Evolutionary conservation across 768 basidiomycete genomes (phyloP).

Genomic region (Macrolepiota dolichaula): DNA sequence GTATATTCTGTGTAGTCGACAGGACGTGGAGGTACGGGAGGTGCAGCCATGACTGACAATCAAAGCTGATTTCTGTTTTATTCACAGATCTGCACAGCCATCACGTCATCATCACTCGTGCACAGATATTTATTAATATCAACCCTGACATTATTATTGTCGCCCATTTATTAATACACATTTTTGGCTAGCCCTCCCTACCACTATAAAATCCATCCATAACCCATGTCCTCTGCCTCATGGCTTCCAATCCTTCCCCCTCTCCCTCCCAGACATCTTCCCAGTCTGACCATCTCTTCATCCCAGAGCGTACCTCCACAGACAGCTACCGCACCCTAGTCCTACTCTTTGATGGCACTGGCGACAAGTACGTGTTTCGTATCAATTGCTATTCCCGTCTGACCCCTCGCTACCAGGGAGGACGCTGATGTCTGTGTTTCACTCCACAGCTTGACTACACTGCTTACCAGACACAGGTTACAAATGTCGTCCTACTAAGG

Average conservation of each 20-base stretch:
- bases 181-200: neutral
- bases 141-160: neutral
- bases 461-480: slow-evolving; percentile 9
- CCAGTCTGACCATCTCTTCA: neutral
- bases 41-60: slow-evolving; percentile 11
- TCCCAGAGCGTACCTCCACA: neutral
- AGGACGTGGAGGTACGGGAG: slow-evolving; percentile 27
- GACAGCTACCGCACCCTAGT: slow-evolving; percentile 12
- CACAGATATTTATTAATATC: neutral
- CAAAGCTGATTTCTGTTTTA: neutral
- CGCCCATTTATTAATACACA: neutral
- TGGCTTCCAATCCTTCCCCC: neutral
- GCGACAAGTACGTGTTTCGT: slow-evolving; percentile 13
- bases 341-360: slow-evolving; percentile 18
- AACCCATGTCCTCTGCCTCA: neutral
- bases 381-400: neutral
- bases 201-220: neutral
- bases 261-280: neutral
- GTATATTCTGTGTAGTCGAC: slow-evolving; percentile 10
- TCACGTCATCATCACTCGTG: neutral
- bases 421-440: neutral
- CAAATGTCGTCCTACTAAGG: slow-evolving; percentile 18
- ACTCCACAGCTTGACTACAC: neutral
- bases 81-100: neutral
- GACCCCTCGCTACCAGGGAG: slow-evolving; percentile 1